Conservation (phyloP, 108 stramenopile genomes). For the Cyclostephanos tholiformis region DNA sequence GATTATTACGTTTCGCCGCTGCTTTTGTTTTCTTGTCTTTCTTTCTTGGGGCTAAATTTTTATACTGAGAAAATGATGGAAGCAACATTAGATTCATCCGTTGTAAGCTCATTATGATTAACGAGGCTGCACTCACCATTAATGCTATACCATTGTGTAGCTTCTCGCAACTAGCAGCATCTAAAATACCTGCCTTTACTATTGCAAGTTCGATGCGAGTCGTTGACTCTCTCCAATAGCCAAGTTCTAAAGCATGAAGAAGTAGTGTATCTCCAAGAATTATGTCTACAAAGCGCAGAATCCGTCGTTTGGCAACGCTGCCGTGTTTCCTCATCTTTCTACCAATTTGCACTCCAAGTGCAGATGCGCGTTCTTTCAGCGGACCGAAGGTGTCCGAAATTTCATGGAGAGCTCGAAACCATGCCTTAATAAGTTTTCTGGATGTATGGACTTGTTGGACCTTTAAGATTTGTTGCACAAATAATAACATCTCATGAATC, state of each 20-base stretch:
- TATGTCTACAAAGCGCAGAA: constrained; percentile 73
- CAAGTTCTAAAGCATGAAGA: constrained; percentile 70
- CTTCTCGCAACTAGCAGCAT: constrained; percentile 66
- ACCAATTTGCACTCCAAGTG: constrained; percentile 72
- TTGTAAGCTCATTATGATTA: background rate
- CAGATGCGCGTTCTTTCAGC: constrained; percentile 65
- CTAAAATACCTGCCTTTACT: constrained; percentile 71
- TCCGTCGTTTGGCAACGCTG: constrained; percentile 64
- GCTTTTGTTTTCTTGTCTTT: constrained; percentile 46
- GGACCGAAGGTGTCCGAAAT: constrained; percentile 74
- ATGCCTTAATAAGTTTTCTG: constrained; percentile 58
- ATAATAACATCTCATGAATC: constrained; percentile 72
- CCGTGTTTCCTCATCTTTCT: constrained; percentile 77
- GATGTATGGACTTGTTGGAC: constrained; percentile 76
- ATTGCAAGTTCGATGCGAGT: constrained; percentile 65
- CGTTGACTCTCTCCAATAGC: constrained; percentile 69
- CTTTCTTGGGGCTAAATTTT: constrained; percentile 58
- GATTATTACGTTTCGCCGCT: constrained; percentile 71
- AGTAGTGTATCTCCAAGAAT: constrained; percentile 71
- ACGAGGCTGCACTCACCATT: constrained; percentile 32
- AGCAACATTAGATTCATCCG: no score
- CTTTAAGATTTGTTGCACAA: constrained; percentile 65
- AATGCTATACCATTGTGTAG: constrained; percentile 66
- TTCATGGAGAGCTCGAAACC: constrained; percentile 71
- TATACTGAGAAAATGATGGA: constrained; percentile 37